Evolutionary conservation across 2,329 filamentous ascomycete species (phyloP).

Genomic region (Colletotrichum sp.): DNA sequence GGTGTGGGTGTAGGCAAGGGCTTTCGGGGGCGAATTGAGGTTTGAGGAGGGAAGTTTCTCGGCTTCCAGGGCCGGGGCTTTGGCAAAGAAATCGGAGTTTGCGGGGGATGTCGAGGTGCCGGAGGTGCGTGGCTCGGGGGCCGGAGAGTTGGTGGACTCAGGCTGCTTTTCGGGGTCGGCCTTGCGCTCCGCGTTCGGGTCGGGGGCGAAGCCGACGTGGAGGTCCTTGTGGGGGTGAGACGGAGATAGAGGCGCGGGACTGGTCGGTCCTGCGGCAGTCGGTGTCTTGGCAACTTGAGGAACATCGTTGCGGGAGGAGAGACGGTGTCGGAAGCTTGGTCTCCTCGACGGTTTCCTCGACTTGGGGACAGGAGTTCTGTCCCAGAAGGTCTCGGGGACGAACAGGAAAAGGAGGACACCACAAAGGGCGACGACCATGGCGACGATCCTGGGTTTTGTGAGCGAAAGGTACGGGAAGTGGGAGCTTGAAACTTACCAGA

Average conservation of each 20-base stretch:
- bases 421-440: constrained; percentile 78
- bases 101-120: constrained; percentile 22
- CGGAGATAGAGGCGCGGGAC: not conserved
- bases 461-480: constrained; percentile 5
- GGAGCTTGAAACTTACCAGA: constrained; percentile 63
- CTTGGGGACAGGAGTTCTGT: constrained; percentile 69
- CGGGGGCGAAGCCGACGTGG: constrained; percentile 37
- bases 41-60: constrained; percentile 42
- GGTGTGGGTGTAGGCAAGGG: constrained; percentile 68
- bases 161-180: not conserved
- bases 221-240: constrained; percentile 29
- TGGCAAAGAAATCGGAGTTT: constrained; percentile 27
- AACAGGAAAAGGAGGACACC: constrained; percentile 82
- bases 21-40: constrained; percentile 35
- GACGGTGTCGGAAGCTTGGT: constrained; percentile 51
- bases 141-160: not conserved
- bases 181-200: not conserved
- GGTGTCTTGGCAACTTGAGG: not conserved
- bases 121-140: not conserved
- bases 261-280: not conserved
- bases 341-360: constrained; percentile 42
- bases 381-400: constrained; percentile 96
- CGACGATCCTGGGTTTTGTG: constrained; percentile 68
- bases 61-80: constrained; percentile 41
- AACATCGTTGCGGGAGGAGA: constrained; percentile 41